A percentile compares a stretch with the other conserved stretches of the same genome.
phyloP scores from a whole-genome alignment of 257 asterid genomes.

The Mitragyna speciosa region DNA sequence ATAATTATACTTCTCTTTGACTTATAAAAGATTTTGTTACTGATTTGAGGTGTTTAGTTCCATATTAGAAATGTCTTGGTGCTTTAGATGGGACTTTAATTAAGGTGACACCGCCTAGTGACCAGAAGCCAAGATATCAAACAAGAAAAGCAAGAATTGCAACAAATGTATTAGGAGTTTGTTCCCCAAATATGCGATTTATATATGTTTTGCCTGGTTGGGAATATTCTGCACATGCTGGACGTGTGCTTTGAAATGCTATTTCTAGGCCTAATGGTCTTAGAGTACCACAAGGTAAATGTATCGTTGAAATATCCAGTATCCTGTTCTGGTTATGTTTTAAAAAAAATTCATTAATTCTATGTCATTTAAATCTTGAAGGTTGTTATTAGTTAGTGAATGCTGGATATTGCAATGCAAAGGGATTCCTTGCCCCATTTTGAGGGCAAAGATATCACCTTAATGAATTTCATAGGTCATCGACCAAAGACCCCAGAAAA shows the following conservation, averaged over 20 bases:
- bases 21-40: not conserved
- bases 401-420: too few relatives aligned
- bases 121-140: not conserved
- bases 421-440: too few relatives aligned
- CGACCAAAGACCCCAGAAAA: too few relatives aligned
- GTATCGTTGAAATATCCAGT: not conserved
- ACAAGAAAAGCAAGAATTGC: slow-evolving; percentile 1
- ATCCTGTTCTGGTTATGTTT: not conserved
- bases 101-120: not conserved
- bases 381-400: too few relatives aligned
- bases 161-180: not conserved
- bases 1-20: not conserved
- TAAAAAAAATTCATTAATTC: not conserved
- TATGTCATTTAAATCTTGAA: not conserved
- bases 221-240: slow-evolving; percentile 6
- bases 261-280: not conserved
- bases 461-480: too few relatives aligned
- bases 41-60: not conserved
- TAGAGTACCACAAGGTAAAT: slow-evolving; percentile 2
- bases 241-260: slow-evolving; percentile 4
- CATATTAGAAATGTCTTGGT: not conserved
- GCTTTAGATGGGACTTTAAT: not conserved
- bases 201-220: too few relatives aligned
- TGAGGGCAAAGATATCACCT: too few relatives aligned
- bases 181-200: too few relatives aligned